Conservation (phyloP, 306 rosid genomes). For the Benincasa hispida region DNA sequence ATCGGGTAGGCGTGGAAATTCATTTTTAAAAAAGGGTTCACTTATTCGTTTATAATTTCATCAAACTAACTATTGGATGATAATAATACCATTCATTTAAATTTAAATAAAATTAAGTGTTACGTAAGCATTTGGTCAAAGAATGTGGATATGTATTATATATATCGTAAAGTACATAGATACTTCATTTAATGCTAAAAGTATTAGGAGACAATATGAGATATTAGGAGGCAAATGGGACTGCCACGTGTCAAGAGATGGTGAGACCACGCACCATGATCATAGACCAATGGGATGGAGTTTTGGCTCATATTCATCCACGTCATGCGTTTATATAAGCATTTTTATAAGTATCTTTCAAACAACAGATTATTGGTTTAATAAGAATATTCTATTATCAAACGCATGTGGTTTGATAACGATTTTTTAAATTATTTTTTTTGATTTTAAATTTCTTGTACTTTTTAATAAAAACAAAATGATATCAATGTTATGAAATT, state of each 20-base stretch:
- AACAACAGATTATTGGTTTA: neutral
- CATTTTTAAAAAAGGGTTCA: neutral
- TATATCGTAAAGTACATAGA: neutral
- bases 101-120: neutral
- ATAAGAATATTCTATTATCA: neutral
- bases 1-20: neutral
- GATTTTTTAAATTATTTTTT: too few relatives aligned
- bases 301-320: constrained; percentile 11
- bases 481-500: too few relatives aligned
- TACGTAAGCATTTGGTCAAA: neutral
- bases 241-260: neutral
- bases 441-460: too few relatives aligned
- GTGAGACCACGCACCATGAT: neutral
- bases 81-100: neutral
- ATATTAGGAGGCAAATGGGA: neutral
- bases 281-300: neutral
- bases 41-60: too few relatives aligned
- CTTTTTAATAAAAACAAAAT: too few relatives aligned
- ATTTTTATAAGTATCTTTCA: neutral
- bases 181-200: neutral
- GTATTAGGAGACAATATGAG: neutral
- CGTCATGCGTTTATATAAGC: constrained; percentile 1
- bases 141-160: neutral
- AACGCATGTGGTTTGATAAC: neutral
- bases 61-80: neutral